Base-by-base conservation (phyloP, 2,329 filamentous ascomycete species). In the Anthostomella pinea region DNA sequence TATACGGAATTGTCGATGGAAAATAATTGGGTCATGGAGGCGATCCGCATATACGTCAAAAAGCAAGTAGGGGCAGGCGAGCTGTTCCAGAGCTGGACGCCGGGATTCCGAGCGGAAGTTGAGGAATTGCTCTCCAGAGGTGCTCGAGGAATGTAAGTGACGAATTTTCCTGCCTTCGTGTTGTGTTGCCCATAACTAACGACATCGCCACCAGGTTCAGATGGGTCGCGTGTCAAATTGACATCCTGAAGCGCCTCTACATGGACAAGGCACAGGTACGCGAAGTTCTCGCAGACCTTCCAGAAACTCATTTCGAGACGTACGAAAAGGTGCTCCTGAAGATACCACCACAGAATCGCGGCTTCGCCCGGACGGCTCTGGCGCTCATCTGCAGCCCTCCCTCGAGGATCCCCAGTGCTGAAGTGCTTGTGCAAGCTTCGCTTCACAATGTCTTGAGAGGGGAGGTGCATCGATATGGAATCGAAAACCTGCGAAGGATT, bases 171-270 rank as follows among this genome's bases (percentile, higher is more conserved):
- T n/a, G n/a, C n/a, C n/a, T n/a, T n/a, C n/a, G n/a, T n/a, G n/a
- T n/a, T n/a, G n/a, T n/a, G n/a, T n/a, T n/a, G n/a, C n/a, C n/a
- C n/a, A n/a, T n/a, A n/a, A n/a, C n/a, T n/a, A n/a, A n/a, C n/a
- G n/a, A n/a, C n/a, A n/a, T n/a, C n/a, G n/a, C n/a, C n/a, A n/a
- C n/a, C n/a, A n/a, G n/a, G n/a, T n/a, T n/a, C n/a, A n/a, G n/a
- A n/a, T n/a, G n/a, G n/a, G n/a, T 51, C 5, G 43, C 46, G 14
- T 55, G 54, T 22, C 52, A 57, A 26, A 39, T 57, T 7, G 52
- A 56, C 30, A 43, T 52, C 5, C 30, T 57, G 17, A 48, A 49
- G 21, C 38, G 44, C 25, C 28, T 37, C n/a, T n/a, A n/a, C 16
- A 30, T 34, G 21, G 37, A 45, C 13, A 20, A 24, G 16, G 27